Base-by-base conservation (phyloP, 2,329 filamentous ascomycete species). In the Penicillium sp. region DNA sequence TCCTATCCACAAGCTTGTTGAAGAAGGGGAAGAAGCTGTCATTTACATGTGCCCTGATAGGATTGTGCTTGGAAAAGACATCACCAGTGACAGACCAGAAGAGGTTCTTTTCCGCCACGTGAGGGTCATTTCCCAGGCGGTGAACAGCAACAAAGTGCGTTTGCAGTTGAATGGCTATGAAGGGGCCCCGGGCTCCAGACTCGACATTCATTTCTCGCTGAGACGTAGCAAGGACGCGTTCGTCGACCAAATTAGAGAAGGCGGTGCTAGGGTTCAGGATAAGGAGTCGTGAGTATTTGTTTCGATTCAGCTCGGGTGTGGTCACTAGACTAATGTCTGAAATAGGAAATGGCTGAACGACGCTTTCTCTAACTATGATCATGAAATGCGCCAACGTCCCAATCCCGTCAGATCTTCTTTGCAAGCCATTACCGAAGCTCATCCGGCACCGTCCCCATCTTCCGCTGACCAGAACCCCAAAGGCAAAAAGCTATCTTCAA, bases 281-380 rank as follows among this genome's bases (percentile, higher is more conserved):
- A 78, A 70, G 60, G 16, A 51, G 2, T 56, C 61, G 75, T 77
- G 70, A 37, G 74, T 65, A 8, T 38, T 22, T 8, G 14, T 26
- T 19, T 26, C n/a, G 13, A 33, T 11, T 25, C 42, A 16, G 13
- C 48, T 57, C 4, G 22, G 35, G 46, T 30, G 11, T 48, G 35
- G 19, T n/a, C 30, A 13, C 25, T 35, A 38, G 13, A 55, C 64
- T 67, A 59, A 65, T 58, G 30, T 4, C 49, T 26, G 19, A 25
- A 54, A 40, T 48, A 78, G 76, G 38, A 58, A 65, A 16, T 75
- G 70, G 68, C 74, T 79, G 71, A 68, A 77, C 38, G 69, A 67
- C 13, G 60, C 65, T 7, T 78, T 78, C 57, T 59, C 59, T 38
- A 68, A 37, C 3, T 53, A 65, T 25, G 57, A 61, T 37, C 63